A percentile compares a stretch with the other conserved stretches of the same genome.
phyloP scores from a whole-genome alignment of 1,139 yeast genomes.

The Protomyces gravidus region DNA sequence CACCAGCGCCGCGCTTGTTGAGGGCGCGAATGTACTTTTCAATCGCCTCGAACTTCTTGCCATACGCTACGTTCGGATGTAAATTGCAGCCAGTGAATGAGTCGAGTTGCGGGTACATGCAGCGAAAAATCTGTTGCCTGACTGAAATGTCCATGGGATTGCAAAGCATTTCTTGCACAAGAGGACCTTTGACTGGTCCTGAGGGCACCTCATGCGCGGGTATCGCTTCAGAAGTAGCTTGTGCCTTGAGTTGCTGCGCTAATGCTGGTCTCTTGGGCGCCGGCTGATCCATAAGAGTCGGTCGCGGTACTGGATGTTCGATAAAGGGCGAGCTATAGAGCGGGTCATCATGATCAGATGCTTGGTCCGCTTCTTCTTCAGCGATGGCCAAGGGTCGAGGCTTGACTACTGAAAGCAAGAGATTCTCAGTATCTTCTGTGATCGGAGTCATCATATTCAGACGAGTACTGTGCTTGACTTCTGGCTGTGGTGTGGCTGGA shows the following conservation, averaged over 20 bases:
- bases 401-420: conserved; percentile 31
- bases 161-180: conserved; percentile 33
- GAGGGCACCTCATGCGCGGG: not conserved
- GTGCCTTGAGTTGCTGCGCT: not conserved
- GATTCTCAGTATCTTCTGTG: conserved; percentile 39
- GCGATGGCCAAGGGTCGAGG: conserved; percentile 18
- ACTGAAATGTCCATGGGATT: conserved; percentile 41
- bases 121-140: conserved; percentile 36
- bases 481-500: conserved; percentile 34
- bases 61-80: conserved; percentile 38
- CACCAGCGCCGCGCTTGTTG: conserved; percentile 40
- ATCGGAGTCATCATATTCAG: conserved; percentile 40
- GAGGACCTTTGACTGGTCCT: conserved; percentile 20
- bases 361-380: conserved; percentile 25
- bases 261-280: conserved; percentile 1
- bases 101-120: conserved; percentile 39
- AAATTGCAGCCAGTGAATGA: conserved; percentile 40
- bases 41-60: conserved; percentile 41
- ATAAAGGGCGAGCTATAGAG: conserved; percentile 34
- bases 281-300: not conserved
- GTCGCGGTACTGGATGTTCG: conserved; percentile 33
- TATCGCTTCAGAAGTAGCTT: not conserved
- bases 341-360: not conserved
- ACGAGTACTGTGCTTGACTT: conserved; percentile 19
- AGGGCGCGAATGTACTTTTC: conserved; percentile 40